Base-by-base conservation (phyloP, 202 grass and related monocot species). In the Eragrostis tef region DNA sequence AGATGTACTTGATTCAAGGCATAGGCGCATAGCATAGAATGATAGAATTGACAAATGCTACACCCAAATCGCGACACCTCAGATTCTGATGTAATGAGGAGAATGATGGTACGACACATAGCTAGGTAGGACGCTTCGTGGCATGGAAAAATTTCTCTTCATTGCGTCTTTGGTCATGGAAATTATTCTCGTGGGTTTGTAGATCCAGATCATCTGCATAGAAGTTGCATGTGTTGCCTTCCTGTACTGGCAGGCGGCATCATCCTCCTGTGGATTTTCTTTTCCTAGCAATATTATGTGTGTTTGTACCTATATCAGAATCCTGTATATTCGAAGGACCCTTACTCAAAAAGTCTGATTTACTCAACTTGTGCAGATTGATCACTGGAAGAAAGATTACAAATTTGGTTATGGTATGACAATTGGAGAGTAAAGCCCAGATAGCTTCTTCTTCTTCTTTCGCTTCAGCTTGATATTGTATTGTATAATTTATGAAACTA, bases 301-400 rank as follows among this genome's bases (percentile, higher is more conserved):
- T 17, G 21, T 22, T 0, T 15, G 5, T 36, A 34, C 41, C 54
- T 34, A 67, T 64, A 66, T 75, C 2, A 65, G 60, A 43, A 45
- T 47, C 24, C 0, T 31, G n/a, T n/a, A n/a, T 7, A 69, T 22
- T 39, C 31, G 3, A 69, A 57, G 21, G 19, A 41, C n/a, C 29
- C 9, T 75, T 76, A 6, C 11, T 16, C 11, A 15, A 43, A 44
- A 59, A 42, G 31, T 21, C 69, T 75, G 25, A 74, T 16, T 78
- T 65, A 51, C 7, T 66, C 13, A 62, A 69, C 26, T 77, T 68
- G 24, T 90, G 89, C 88, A 97, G 94, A 9, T 97, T 71, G 87
- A 97, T 87, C 89, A 97, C 50, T 78, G 44, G 78, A 97, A 86
- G 86, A 94, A 94, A 84, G 84, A 97, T 43, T 89, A 97, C 87